Conservation (phyloP, 805 yeast genomes). For the Candida sonorensis region DNA sequence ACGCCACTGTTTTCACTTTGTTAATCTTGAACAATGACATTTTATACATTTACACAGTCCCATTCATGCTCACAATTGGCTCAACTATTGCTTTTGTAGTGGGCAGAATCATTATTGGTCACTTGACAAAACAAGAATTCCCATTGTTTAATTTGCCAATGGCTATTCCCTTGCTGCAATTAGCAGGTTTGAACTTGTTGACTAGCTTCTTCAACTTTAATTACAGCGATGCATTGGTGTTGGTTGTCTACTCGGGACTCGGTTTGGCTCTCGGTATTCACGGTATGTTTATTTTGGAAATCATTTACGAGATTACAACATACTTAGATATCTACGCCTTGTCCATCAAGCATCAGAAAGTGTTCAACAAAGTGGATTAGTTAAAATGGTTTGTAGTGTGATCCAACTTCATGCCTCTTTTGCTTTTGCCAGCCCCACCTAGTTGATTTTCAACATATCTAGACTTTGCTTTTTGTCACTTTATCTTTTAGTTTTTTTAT, state of each 20-base stretch:
- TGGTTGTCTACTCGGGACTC: constrained; percentile 58
- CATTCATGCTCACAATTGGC: constrained; percentile 66
- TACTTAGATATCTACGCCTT: constrained; percentile 83
- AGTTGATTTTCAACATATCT: too few relatives aligned
- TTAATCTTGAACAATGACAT: constrained; percentile 45
- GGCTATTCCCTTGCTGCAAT: constrained; percentile 53
- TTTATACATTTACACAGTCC: constrained; percentile 37
- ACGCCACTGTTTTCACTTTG: constrained; percentile 40
- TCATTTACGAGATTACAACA: constrained; percentile 70
- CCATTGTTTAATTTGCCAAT: constrained; percentile 70
- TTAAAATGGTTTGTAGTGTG: not conserved
- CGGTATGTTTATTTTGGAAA: constrained; percentile 65
- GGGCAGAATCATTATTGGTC: constrained; percentile 87
- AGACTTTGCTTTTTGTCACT: too few relatives aligned
- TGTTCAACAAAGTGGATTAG: constrained; percentile 12
- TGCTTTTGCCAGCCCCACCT: too few relatives aligned
- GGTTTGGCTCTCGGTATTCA: constrained; percentile 65
- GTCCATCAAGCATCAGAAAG: constrained; percentile 72
- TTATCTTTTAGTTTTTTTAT: too few relatives aligned
- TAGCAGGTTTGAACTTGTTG: constrained; percentile 29
- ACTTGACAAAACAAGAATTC: constrained; percentile 71
- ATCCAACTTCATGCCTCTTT: too few relatives aligned
- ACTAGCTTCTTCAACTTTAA: constrained; percentile 32
- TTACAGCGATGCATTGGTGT: constrained; percentile 36
- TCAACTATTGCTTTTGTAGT: constrained; percentile 74